Evolutionary conservation across 208 protist species (phyloP).

Genomic region (Crithidia sp.): DNA sequence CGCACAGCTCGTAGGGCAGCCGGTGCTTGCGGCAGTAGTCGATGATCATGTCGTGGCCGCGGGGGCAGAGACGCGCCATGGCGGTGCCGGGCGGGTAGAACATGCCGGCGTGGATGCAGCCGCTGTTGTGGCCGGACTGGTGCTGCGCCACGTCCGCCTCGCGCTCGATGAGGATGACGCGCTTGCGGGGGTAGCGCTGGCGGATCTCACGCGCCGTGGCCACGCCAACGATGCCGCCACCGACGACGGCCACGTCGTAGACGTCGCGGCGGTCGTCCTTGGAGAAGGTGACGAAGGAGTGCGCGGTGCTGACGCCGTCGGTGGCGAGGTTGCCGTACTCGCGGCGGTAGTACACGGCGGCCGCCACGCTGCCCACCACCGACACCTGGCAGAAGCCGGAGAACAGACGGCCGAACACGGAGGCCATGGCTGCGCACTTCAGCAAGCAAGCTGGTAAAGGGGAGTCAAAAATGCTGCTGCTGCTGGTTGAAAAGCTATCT

Average conservation of each 20-base stretch:
- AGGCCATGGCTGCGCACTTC: not conserved
- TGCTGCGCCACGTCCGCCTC: slow-evolving; percentile 89
- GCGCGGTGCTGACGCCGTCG: slow-evolving; percentile 28
- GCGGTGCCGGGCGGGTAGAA: slow-evolving; percentile 84
- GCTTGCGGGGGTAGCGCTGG: slow-evolving; percentile 66
- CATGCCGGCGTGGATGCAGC: slow-evolving; percentile 93
- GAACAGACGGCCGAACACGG: slow-evolving; percentile 22
- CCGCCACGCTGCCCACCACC: slow-evolving; percentile 43
- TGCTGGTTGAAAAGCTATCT: too few relatives aligned
- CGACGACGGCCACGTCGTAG: slow-evolving; percentile 92
- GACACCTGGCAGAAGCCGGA: slow-evolving; percentile 40
- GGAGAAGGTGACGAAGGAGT: slow-evolving; percentile 53
- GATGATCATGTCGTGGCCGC: slow-evolving; percentile 84
- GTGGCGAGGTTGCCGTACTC: slow-evolving; percentile 49
- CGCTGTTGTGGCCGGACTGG: slow-evolving; percentile 92
- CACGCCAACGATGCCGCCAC: slow-evolving; percentile 88
- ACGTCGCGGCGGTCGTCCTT: slow-evolving; percentile 45
- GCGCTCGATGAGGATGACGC: slow-evolving; percentile 86
- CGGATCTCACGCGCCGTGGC: slow-evolving; percentile 78
- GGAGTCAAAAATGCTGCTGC: too few relatives aligned
- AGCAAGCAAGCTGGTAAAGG: too few relatives aligned
- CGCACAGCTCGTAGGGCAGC: slow-evolving; percentile 78
- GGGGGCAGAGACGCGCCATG: slow-evolving; percentile 86
- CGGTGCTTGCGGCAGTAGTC: slow-evolving; percentile 88
- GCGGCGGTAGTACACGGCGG: slow-evolving; percentile 55